Evolutionary conservation across 176 grass and related monocot genomes (phyloP), one percentile per base, ranked within the genome.

Genomic region (Zoysia japonica): DNA sequence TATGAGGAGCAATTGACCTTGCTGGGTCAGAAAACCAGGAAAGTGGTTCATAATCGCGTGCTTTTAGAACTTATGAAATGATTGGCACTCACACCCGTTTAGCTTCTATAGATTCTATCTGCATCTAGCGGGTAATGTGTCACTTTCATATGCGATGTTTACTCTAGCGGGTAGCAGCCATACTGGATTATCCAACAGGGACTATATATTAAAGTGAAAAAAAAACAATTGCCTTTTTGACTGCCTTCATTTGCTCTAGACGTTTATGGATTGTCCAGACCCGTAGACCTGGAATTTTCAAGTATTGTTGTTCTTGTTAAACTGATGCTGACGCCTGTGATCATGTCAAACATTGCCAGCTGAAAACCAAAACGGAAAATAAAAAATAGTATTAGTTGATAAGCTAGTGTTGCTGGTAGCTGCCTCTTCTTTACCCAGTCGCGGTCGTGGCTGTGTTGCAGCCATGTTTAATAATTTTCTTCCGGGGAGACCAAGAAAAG

Each of bases 281-380:
- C 53, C 65, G 28, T 12, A 41, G 70, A 76, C 35, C 36, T 40
- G 9, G 36, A 38, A 8, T 56, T 80, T 66, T 70, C 42, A 80
- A 20, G 39, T 11, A 72, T 74, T 16, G 11, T 28, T 41, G 12
- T 20, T n/a, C 76, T 20, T 71, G 50, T 40, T 71, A 16, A 59
- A 44, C 5, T 81, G 75, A 74, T 3, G 75, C 61, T 74, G 80
- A 79, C 61, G 72, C 14, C 2, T 41, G 13, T 61, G 51, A 17
- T 65, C 43, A 13, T 8, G 60, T 83, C 85, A 83, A 82, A 67
- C 49, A 12, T 57, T 79, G 47, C 53, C 15, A 40, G 47, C 86
- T 62, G 77, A 61, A 61, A 61, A 12, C 10, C 5, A 36, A 36
- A 61, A 2, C 7, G 2, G 9, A 1, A 61, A 61, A 61, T 61